Evolutionary conservation across 257 asterid genomes (phyloP), one percentile per base, ranked within the genome.

Genomic region (Scutellaria barbata): DNA sequence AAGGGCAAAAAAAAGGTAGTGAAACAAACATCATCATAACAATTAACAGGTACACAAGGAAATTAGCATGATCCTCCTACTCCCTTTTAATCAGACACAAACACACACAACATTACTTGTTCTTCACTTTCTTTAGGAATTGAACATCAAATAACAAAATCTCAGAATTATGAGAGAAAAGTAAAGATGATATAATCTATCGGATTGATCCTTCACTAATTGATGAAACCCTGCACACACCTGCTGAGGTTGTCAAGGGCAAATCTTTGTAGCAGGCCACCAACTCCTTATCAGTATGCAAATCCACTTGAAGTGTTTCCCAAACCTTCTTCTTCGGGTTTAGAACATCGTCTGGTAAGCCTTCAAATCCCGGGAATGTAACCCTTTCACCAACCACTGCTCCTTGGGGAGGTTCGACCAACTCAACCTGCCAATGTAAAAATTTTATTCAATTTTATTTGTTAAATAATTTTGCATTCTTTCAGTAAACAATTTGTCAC

Each of bases 281-380:
- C 74, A 88, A 72, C 45, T 88, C 93, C 72, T 74, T 82, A 53
- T 89, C 80, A 3, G 95, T 91, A 67, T 76, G 89, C 63, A 94
- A 68, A 82, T 85, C 95, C 40, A 81, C 93, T 79, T 94, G 98
- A 62, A 94, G 78, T 1, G 98, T 86, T 81, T 94, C 99, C 96
- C 96, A 94, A 1, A 94, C 89, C 81, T 94, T 94, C 83, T 91
- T 94, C 89, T 89, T 94, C 0, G 96, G 96, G 84, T 91, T 91
- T 73, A 94, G 82, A 52, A 89, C 77, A 9, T 86, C 90, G 42
- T 91, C 99, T 0, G 98, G 89, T 57, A 30, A 66, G 14, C 96
- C 92, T 42, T 89, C 95, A 11, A 76, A 80, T 1, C 99, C 96
- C 0, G 80, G 85, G 79, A 94, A 79, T 13, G 74, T 83, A 67